Evolutionary conservation across 2,329 filamentous ascomycete genomes (phyloP).

Genomic region (Aspergillus felis): DNA sequence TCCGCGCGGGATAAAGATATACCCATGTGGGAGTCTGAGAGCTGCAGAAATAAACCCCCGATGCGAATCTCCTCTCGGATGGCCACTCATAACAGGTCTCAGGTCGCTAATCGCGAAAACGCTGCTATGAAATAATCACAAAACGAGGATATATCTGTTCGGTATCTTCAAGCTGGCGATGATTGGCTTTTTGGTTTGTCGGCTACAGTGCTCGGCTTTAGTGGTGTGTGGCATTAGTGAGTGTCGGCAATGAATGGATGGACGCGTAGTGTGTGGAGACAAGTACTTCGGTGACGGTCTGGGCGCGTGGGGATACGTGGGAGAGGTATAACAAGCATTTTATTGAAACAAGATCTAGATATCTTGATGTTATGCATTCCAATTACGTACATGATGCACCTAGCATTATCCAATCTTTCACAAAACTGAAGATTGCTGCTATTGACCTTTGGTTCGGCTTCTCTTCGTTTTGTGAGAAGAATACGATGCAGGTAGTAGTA

Average conservation of each 20-base stretch:
- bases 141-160: not conserved
- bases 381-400: not conserved
- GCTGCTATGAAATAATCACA: not conserved
- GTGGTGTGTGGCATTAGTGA: not conserved
- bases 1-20: conserved; percentile 17
- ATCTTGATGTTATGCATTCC: not conserved
- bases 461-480: not conserved
- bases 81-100: not conserved
- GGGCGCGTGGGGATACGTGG: not conserved
- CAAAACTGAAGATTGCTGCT: not conserved
- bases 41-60: no score
- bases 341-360: not conserved
- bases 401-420: not conserved
- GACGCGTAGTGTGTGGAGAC: not conserved
- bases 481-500: not conserved
- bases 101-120: no score
- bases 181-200: not conserved
- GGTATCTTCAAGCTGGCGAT: not conserved
- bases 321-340: not conserved
- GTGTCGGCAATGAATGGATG: not conserved
- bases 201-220: not conserved
- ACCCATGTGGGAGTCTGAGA: not conserved
- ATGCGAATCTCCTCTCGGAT: no score
- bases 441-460: not conserved
- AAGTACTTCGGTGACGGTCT: not conserved